Percentiles rank a stretch among this genome's conserved stretches.
These are phyloP conservation scores for Wallacemonas collosoma DNA, from an alignment of 208 protist species.

Conservation along the genomic window DNA sequence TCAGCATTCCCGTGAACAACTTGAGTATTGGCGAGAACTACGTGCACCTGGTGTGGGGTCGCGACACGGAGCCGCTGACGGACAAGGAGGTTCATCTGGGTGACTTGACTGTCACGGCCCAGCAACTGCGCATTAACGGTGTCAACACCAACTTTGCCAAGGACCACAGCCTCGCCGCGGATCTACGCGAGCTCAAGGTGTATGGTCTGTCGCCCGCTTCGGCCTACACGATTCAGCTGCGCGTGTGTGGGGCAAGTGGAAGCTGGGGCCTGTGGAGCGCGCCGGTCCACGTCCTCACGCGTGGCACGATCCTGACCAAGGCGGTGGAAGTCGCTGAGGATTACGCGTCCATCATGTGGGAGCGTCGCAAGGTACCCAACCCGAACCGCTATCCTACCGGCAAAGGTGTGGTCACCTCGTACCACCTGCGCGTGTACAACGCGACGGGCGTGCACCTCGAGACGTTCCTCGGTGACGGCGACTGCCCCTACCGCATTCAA, in stretches of 20 bases:
- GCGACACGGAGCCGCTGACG: conserved; percentile 43
- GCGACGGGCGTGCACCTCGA: conserved; percentile 67
- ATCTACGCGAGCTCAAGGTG: conserved; percentile 87
- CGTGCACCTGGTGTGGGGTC: conserved; percentile 83
- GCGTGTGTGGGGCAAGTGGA: conserved; percentile 79
- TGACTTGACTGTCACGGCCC: conserved; percentile 82
- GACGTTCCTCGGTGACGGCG: conserved; percentile 84
- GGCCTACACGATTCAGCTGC: conserved; percentile 90
- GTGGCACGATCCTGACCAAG: conserved; percentile 80
- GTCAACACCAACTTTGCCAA: conserved; percentile 79
- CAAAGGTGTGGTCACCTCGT: conserved; percentile 81
- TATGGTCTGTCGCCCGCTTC: conserved; percentile 80
- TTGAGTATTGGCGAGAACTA: conserved; percentile 94
- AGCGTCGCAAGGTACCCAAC: conserved; percentile 78
- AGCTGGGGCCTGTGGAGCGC: conserved; percentile 89
- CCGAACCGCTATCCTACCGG: conserved; percentile 85
- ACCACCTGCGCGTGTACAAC: conserved; percentile 92
- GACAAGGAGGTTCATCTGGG: conserved; percentile 69
- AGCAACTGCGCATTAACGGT: conserved; percentile 89
- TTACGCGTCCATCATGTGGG: conserved; percentile 86
- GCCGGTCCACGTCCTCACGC: conserved; percentile 84
- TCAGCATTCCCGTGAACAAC: conserved; percentile 83
- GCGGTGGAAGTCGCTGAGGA: conserved; percentile 91
- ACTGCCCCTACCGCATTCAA: conserved; percentile 87
- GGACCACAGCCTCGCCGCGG: conserved; percentile 78